Evolutionary conservation across 1,284 basidiomycete species (phyloP).

Genomic region (Clitocybe nebularis): DNA sequence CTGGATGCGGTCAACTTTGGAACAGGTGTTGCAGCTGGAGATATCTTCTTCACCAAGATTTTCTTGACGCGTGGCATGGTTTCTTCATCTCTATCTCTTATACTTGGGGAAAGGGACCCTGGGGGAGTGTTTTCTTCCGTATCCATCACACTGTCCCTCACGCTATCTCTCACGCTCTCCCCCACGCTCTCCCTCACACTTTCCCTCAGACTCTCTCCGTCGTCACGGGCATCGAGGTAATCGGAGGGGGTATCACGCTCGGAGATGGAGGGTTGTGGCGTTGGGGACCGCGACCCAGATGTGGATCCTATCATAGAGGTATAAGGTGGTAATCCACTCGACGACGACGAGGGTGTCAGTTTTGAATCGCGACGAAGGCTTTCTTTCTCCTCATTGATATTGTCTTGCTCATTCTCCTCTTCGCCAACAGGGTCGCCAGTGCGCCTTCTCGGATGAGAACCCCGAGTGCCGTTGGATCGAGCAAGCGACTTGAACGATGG

Average conservation of each 20-base stretch:
- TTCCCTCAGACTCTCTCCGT: background rate
- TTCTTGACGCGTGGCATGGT: conserved; percentile 5
- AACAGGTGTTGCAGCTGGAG: conserved; percentile 8
- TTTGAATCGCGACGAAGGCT: conserved; percentile 60
- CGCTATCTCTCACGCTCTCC: background rate
- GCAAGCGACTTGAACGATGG: conserved; percentile 44
- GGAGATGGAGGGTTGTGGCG: conserved; percentile 18
- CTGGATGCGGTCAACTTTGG: background rate
- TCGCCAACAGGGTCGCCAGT: background rate
- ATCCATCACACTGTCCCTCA: background rate
- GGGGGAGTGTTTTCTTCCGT: background rate
- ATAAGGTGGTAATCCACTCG: conserved; percentile 15
- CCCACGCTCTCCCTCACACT: background rate
- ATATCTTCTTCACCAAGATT: conserved; percentile 12
- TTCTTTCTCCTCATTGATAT: conserved; percentile 7
- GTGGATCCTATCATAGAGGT: background rate
- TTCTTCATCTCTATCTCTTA: background rate
- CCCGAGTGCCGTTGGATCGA: conserved; percentile 19
- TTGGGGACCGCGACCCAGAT: conserved; percentile 18
- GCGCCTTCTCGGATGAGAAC: background rate
- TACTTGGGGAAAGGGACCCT: background rate
- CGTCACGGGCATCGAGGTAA: conserved; percentile 3
- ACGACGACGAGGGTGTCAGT: conserved; percentile 41
- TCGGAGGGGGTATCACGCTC: conserved; percentile 13
- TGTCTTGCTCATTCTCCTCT: conserved; percentile 6